Evolutionary conservation across 768 basidiomycete genomes (phyloP), one percentile per base, ranked within the genome.

Genomic region (Leccinellum rugosiceps): DNA sequence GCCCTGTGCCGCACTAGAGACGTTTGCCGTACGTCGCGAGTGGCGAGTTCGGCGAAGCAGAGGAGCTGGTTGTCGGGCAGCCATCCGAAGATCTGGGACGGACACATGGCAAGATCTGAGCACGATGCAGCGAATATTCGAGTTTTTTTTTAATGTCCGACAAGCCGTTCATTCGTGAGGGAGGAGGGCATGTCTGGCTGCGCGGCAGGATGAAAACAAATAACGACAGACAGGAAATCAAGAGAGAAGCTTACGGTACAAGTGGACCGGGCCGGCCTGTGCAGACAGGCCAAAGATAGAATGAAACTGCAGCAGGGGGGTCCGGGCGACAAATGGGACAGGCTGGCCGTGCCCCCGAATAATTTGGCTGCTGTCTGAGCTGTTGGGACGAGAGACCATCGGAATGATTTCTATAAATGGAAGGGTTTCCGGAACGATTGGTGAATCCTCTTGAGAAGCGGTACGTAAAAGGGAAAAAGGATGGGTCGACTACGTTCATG

Each of bases 121-220:
- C 64, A 63, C 53, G 64, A 57, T 46, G 57, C 45, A 43, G 58
- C 26, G 57, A 52, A 56, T 43, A 38, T 38, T 59, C 48, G 31
- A 48, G 26, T 26, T 28, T n/a, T n/a, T 57, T 67, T 43, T 67
- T 62, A 67, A 67, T 69, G 59, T 69, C 66, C 68, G 68, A 53
- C 52, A 44, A 30, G 44, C 41, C 53, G 31, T 52, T 51, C 47
- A 57, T 35, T 31, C 48, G 21, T 14, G 19, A 17, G 31, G 25
- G 54, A 41, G 38, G 38, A 41, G 38, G 38, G 38, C n/a, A 41
- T n/a, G 35, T 43, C 54, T 26, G 11, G 19, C 30, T 47, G 44
- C 14, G 21, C 23, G 41, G 13, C 25, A 26, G 51, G 38, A 43
- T 19, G 19, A 43, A 41, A 41, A n/a, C 38, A 41, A 41, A 41